Conservation (phyloP, 208 protist species). For the Acanthamoeba polyphaga region DNA sequence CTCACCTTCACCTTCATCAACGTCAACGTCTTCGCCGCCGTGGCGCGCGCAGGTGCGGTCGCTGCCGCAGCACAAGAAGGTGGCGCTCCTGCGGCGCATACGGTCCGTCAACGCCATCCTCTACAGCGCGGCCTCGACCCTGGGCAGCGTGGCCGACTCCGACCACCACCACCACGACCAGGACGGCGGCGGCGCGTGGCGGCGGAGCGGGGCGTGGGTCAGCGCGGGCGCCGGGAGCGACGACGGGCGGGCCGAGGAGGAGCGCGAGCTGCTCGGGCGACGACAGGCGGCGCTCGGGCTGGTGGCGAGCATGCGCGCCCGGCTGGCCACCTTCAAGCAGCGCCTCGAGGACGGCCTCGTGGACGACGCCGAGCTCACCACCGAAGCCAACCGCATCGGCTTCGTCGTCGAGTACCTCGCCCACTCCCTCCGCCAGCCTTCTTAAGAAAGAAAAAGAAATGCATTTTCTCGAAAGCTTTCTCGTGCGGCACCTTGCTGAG, state of each 20-base stretch:
- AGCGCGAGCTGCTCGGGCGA: slow-evolving; percentile 7
- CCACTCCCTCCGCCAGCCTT: neutral
- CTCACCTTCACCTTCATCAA: neutral
- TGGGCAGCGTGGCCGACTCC: neutral
- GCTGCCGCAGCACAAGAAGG: neutral
- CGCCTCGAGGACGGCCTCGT: neutral
- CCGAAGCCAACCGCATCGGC: slow-evolving; percentile 22
- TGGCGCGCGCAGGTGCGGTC: neutral
- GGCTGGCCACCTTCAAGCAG: slow-evolving; percentile 20
- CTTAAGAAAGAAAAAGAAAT: neutral
- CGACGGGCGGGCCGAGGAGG: neutral
- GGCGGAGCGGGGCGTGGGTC: neutral
- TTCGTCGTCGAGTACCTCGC: slow-evolving; percentile 34
- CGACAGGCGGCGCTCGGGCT: neutral
- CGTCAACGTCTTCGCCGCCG: neutral
- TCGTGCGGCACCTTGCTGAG: too few species aligned
- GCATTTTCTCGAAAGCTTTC: too few species aligned
- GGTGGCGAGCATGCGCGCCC: neutral
- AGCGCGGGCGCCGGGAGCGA: neutral
- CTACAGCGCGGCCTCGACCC: slow-evolving; percentile 10
- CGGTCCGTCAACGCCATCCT: slow-evolving; percentile 17
- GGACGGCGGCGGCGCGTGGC: neutral
- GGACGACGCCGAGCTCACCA: slow-evolving; percentile 1
- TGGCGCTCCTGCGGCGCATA: slow-evolving; percentile 4
- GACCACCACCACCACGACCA: neutral